These are phyloP conservation scores for Nadsonia commutata DNA, from an alignment of 1,139 yeast species.

Conservation along the genomic window DNA sequence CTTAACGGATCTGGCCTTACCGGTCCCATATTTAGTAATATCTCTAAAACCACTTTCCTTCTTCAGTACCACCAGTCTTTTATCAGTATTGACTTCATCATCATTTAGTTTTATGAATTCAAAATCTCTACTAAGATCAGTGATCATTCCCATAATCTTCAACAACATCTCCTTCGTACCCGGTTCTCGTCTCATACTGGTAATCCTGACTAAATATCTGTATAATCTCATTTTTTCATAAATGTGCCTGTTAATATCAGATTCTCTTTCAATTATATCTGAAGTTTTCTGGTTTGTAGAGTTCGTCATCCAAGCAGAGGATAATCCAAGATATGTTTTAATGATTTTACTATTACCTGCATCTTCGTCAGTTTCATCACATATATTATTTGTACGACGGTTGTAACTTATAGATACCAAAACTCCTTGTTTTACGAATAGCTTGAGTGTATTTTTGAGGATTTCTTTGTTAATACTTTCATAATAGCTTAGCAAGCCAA, in stretches of 20 bases:
- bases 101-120: background rate
- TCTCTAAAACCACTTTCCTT: conserved; percentile 1
- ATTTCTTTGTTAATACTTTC: conserved; percentile 30
- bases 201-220: background rate
- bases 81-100: background rate
- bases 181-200: background rate
- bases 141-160: background rate
- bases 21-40: background rate
- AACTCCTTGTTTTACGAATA: conserved; percentile 23
- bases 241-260: no score
- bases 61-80: conserved; percentile 1
- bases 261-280: no score
- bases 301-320: background rate
- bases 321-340: background rate
- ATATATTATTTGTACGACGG: background rate
- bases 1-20: background rate
- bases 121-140: background rate
- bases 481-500: conserved; percentile 27
- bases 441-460: conserved; percentile 24
- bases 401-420: conserved; percentile 10
- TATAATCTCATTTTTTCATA: background rate
- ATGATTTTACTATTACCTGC: background rate
- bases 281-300: no score
- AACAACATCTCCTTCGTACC: background rate
- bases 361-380: background rate